Evolutionary conservation across 192 early-diverging fungal genomes (phyloP), one percentile per base, ranked within the genome.

Genomic region (Ambispora gerdemannii): DNA sequence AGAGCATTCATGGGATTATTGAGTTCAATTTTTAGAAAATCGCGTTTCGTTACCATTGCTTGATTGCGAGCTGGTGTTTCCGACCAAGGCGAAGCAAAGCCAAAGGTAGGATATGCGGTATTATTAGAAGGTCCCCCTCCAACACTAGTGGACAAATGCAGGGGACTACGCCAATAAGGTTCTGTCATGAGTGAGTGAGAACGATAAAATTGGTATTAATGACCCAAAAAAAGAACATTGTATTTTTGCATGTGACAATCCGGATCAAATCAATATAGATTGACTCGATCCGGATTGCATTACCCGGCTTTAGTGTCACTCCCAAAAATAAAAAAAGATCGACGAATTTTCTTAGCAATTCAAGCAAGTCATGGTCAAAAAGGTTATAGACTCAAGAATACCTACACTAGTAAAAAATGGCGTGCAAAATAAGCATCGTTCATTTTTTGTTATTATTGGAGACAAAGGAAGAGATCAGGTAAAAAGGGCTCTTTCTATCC

Each of bases 371-470:
- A 92, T 92, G 91, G 91, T 92, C 27, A 88, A 89, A 69, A 92
- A 92, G 74, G 88, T 82, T 35, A 90, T 99, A 36, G 97, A 99
- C 84, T 91, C 94, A 62, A 89, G 97, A 63, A 90, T 99, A 67
- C 92, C 92, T 63, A 90, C 95, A 50, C 86, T 96, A 53, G 92
- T 99, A 66, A 89, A 89, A 78, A 95, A 96, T 73, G 89, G 89
- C 27, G 94, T 97, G n/a, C 88, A 92, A 75, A 86, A 83, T 51
- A 89, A 94, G 75, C 92, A 96, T 76, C 87, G 97, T 10, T 90
- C 93, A 28, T 95, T 99, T 78, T 97, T 97, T 78, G 92, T 99
- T 27, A 77, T 99, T 24, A 92, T 99, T 17, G 97, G 97, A 55
- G 97, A 99, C 83, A 88, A 87, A 64, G 95, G 95, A 67, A 90